phyloP scores from a whole-genome alignment of 305 asterid species.

The Withania somnifera region DNA sequence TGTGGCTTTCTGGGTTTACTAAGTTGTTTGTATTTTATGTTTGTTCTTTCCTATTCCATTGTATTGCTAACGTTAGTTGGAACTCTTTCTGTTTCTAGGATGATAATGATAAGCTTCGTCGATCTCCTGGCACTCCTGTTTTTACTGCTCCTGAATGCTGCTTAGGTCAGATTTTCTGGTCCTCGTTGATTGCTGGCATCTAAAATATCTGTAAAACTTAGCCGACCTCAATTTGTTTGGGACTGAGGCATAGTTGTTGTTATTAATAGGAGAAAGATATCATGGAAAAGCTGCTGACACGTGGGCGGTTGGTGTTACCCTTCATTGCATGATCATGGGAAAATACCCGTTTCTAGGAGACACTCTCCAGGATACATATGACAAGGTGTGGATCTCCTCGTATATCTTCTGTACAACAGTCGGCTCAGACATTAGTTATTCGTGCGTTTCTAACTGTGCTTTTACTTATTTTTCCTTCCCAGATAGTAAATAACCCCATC shows the following conservation, averaged over 20 bases:
- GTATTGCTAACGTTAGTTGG: background rate
- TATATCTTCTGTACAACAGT: background rate
- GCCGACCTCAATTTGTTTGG: background rate
- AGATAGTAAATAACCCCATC: slow-evolving; percentile 43
- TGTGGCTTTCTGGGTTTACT: no score
- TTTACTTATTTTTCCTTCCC: background rate
- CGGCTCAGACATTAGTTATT: background rate
- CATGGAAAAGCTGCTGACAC: slow-evolving; percentile 85
- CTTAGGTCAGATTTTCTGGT: slow-evolving; percentile 33
- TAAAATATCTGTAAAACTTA: background rate
- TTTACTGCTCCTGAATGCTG: slow-evolving; percentile 99
- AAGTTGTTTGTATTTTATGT: background rate
- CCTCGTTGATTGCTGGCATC: background rate
- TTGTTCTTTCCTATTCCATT: background rate
- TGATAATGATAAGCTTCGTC: slow-evolving; percentile 88
- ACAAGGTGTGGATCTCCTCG: slow-evolving; percentile 38
- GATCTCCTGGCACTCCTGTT: slow-evolving; percentile 99
- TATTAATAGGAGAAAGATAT: slow-evolving; percentile 16
- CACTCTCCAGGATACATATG: slow-evolving; percentile 93
- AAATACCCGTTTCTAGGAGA: slow-evolving; percentile 89
- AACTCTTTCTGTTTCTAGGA: slow-evolving; percentile 32
- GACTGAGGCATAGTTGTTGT: background rate
- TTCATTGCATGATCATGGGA: slow-evolving; percentile 62
- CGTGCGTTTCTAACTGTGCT: background rate
- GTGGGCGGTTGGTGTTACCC: slow-evolving; percentile 94